phyloP scores from a whole-genome alignment of 2,329 filamentous ascomycete genomes.

The Scedosporium minutisporum region DNA sequence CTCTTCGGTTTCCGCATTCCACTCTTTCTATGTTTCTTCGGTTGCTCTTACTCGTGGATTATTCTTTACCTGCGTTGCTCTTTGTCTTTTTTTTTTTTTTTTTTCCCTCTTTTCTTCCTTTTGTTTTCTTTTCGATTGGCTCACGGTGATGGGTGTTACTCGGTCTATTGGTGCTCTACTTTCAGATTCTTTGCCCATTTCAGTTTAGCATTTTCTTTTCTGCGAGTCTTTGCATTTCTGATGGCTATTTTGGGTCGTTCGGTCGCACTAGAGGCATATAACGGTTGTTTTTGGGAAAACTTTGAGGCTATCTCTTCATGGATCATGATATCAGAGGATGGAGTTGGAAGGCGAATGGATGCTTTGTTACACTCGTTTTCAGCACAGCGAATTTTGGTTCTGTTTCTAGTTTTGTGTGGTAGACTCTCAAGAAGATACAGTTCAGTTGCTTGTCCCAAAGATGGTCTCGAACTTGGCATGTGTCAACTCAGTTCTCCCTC shows the following conservation, averaged over 20 bases:
- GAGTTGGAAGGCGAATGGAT: neutral
- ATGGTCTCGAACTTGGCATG: no score
- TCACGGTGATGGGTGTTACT: neutral
- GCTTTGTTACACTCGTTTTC: neutral
- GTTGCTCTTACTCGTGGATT: neutral
- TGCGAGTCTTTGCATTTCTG: neutral
- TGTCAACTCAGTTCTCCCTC: no score
- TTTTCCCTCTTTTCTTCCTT: neutral
- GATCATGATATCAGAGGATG: neutral
- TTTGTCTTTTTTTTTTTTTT: neutral
- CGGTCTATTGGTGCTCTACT: neutral
- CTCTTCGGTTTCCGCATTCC: no score
- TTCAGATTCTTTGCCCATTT: neutral
- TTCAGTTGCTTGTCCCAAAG: no score
- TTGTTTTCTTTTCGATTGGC: neutral
- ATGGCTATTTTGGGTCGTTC: neutral
- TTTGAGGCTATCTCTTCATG: neutral
- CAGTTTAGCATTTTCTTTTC: neutral
- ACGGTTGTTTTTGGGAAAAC: neutral
- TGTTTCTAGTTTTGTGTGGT: neutral
- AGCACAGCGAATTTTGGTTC: neutral
- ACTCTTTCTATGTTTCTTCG: neutral
- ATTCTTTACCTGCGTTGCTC: neutral
- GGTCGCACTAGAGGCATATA: neutral
- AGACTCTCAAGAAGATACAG: neutral